Evolutionary conservation across 1,284 basidiomycete species (phyloP), one percentile per base, ranked within the genome.

Genomic region (Trichosporon faecale): DNA sequence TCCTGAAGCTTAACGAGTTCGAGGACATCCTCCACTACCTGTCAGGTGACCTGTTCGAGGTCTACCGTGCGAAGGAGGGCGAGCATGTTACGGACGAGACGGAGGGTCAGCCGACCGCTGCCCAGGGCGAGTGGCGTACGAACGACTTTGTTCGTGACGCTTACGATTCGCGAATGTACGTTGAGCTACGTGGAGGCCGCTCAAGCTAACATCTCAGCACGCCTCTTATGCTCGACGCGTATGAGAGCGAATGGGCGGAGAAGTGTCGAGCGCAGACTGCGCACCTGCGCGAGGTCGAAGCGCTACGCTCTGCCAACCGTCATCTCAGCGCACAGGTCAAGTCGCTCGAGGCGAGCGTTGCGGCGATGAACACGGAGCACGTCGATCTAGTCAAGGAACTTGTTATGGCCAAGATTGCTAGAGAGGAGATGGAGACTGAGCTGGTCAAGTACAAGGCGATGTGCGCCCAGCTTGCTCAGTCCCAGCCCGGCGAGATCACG

Each of bases 151-250:
- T 97, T 2, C 87, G 89, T 70, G 94, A 97, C 77, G 91, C 94
- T 4, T 88, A 93, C 71, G 88, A 89, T 23, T 84, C 95, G 72
- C 88, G 88, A 72, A 94, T 98, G 83, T 84, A 68, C 77, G 83
- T 77, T 12, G 49, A 23, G 49, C 7, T 23, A 1, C 0, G 5
- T 4, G 33, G 33, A 40, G 12, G 55, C 71, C 75, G 49, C 7
- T 37, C 11, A 14, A n/a, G 21, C 33, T 57, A 14, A 44, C 46
- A 29, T 27, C 31, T 4, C 67, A 84, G 83, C 71, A 94, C 92
- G 2, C 91, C 94, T 0, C 94, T 96, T 83, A 93, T 93, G 91
- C 85, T 96, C 65, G 94, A 97, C 80, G 87, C 88, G 25, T 96
- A 93, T 80, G 89, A 90, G 60, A 90, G 90, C 68, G 94, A 97